Evolutionary conservation across 2,329 filamentous ascomycete species (phyloP).

Genomic region (Chalaropsis thielavioides): DNA sequence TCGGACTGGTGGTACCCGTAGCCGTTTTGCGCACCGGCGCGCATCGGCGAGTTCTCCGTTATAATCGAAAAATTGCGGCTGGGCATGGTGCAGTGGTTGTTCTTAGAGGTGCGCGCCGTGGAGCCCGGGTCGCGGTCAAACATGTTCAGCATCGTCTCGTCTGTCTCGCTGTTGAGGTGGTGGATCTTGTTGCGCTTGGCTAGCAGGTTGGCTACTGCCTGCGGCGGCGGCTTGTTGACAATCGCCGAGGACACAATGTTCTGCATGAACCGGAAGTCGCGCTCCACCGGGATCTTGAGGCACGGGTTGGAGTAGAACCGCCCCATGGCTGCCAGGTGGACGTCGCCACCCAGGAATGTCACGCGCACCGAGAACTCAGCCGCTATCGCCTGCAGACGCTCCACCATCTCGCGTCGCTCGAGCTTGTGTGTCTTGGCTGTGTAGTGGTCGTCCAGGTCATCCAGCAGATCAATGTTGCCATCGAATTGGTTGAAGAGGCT

Average conservation of each 20-base stretch:
- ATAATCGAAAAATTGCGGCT: conserved; percentile 89
- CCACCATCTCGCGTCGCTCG: conserved; percentile 65
- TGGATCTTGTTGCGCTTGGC: conserved; percentile 78
- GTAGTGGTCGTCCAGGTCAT: conserved; percentile 93
- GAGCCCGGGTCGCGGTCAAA: conserved; percentile 79
- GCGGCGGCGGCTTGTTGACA: conserved; percentile 83
- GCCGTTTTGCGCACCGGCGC: conserved; percentile 19
- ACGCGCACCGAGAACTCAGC: conserved; percentile 77
- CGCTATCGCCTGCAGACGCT: conserved; percentile 69
- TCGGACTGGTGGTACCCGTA: neutral
- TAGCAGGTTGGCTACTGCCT: conserved; percentile 76
- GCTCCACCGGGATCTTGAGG: conserved; percentile 58
- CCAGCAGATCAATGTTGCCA: conserved; percentile 79
- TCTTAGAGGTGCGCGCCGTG: conserved; percentile 55
- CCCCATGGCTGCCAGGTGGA: conserved; percentile 80
- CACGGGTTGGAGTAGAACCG: conserved; percentile 89
- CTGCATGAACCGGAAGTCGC: conserved; percentile 86
- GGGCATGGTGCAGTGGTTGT: conserved; percentile 78
- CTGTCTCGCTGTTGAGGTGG: conserved; percentile 55
- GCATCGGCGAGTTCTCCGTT: conserved; percentile 65
- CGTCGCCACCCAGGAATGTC: conserved; percentile 86
- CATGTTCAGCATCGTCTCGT: conserved; percentile 86
- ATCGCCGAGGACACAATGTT: conserved; percentile 92
- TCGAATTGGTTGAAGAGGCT: conserved; percentile 89
- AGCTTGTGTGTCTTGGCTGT: conserved; percentile 82